phyloP scores from a whole-genome alignment of 257 asterid genomes.

The Solanum piurae region DNA sequence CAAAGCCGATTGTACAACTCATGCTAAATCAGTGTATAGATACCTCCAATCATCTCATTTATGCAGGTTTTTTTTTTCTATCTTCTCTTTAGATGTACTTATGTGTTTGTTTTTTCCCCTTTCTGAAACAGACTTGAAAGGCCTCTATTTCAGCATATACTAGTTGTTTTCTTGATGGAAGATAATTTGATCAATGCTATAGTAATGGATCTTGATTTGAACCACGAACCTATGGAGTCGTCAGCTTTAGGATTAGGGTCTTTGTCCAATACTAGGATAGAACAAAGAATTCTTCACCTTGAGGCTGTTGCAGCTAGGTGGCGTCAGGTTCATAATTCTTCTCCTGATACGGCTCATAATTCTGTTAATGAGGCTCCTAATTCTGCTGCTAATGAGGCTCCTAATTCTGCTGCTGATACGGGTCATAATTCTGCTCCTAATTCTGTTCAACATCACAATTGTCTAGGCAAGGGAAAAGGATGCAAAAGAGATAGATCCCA shows the following conservation, averaged over 20 bases:
- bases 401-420: background rate
- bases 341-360: background rate
- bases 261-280: background rate
- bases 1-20: too few relatives aligned
- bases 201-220: background rate
- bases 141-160: background rate
- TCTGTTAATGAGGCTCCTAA: background rate
- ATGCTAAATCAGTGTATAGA: too few relatives aligned
- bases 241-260: background rate
- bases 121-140: background rate
- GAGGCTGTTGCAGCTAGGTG: background rate
- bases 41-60: too few relatives aligned
- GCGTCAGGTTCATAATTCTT: background rate
- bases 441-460: background rate
- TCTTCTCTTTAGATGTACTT: too few relatives aligned
- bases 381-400: background rate
- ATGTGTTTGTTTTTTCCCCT: background rate
- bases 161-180: background rate
- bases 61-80: too few relatives aligned
- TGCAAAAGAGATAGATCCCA: background rate
- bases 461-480: background rate
- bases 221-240: background rate
- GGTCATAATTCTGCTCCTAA: background rate
- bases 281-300: background rate
- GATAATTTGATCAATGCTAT: background rate